Percentiles rank a stretch among this genome's conserved stretches.
Conservation (phyloP, 306 rosid species). For the Carpinus fangiana region DNA sequence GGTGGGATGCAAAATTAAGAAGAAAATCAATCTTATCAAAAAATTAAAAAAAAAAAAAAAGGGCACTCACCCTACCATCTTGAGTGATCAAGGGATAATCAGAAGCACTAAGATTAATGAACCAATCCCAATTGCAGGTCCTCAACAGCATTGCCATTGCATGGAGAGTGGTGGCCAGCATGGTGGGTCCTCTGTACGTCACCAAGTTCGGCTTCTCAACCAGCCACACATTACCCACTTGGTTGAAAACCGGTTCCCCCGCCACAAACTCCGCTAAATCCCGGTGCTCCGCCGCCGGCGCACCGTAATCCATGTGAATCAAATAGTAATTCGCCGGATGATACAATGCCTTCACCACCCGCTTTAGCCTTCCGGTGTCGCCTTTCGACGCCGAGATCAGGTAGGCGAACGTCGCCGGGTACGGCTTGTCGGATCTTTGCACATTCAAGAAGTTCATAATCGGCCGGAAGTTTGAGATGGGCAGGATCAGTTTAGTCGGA, state of each 20-base stretch:
- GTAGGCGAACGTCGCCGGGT: slow-evolving; percentile 72
- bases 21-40: not conserved
- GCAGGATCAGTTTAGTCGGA: slow-evolving; percentile 60
- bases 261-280: slow-evolving; percentile 54
- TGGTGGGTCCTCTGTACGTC: slow-evolving; percentile 90
- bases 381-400: slow-evolving; percentile 85
- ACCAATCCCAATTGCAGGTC: slow-evolving; percentile 84
- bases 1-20: not conserved
- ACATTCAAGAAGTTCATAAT: slow-evolving; percentile 32
- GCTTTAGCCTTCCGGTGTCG: slow-evolving; percentile 55
- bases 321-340: slow-evolving; percentile 87
- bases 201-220: slow-evolving; percentile 79
- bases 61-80: slow-evolving; percentile 99
- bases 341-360: slow-evolving; percentile 59
- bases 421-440: slow-evolving; percentile 33
- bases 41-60: slow-evolving; percentile 9
- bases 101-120: slow-evolving; percentile 91
- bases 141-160: slow-evolving; percentile 73
- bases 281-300: slow-evolving; percentile 58
- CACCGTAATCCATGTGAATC: slow-evolving; percentile 76
- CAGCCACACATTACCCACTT: slow-evolving; percentile 83
- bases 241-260: slow-evolving; percentile 54
- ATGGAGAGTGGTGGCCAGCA: slow-evolving; percentile 93
- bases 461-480: slow-evolving; percentile 44
- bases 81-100: slow-evolving; percentile 89